Base-by-base conservation (phyloP, 2,329 filamentous ascomycete genomes). In the Sporothrix luriei region DNA sequence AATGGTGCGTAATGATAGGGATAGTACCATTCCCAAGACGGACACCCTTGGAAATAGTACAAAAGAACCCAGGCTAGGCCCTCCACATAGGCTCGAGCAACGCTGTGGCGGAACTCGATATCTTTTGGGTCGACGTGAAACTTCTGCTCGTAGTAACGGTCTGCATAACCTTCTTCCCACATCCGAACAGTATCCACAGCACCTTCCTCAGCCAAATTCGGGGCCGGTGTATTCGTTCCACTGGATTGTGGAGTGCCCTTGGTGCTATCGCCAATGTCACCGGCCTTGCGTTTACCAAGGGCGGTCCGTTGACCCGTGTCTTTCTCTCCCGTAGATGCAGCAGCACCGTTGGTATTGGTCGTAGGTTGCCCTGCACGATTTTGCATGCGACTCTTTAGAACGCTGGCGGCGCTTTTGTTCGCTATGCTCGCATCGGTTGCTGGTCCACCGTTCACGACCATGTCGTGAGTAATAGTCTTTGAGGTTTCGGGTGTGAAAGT, bases 1-100 rank as follows among this genome's bases (percentile, higher is more conserved):
- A 99, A 99, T 3, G 96, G 95, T 1, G 95, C 96, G 78, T 99
- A 99, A 78, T 99, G 95, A 77, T 98, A 97, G 0, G 95, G 95
- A 77, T 97, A 99, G 78, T 95, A 99, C 95, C 95, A 99, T 67
- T 94, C 96, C 95, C 96, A 99, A 0, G 93, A 97, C 26, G 95
- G 93, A 76, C 95, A 99, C 33, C 95, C 95, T 79, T 99, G 95
- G 79, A 97, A 97, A 79, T 99, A 99, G 80, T 99, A 99, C 48
- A 94, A 84, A 66, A 99, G 83, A 51, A 99, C 95, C 95, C 96
- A 99, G 26, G 91, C 91, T 11, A 99, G 85, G 48, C 95, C 95
- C 82, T 98, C 93, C 14, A 94, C 93, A 78, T 99, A 99, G n/a
- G 92, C 88, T 68, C 88, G 87, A 48, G 91, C 95, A 69, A 99